phyloP scores from a whole-genome alignment of 2,329 filamentous ascomycete genomes.

The Blastomyces silverae region DNA sequence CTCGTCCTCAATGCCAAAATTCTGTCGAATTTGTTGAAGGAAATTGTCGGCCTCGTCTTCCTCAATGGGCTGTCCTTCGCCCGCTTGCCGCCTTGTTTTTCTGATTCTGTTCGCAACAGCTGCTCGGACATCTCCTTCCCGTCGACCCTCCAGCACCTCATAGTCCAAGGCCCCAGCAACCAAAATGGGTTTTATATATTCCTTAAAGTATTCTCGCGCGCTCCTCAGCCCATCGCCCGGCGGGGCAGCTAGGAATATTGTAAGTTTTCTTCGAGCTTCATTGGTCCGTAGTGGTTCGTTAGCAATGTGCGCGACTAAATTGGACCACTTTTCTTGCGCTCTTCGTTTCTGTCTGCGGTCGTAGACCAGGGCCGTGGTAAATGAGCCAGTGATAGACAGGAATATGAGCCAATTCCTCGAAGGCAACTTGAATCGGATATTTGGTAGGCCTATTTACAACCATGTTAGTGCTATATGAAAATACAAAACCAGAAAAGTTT shows the following conservation, averaged over 20 bases:
- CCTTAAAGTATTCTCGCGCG: constrained; percentile 91
- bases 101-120: constrained; percentile 81
- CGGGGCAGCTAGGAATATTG: constrained; percentile 76
- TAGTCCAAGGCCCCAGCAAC: constrained; percentile 88
- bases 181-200: constrained; percentile 90
- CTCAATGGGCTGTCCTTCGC: constrained; percentile 46
- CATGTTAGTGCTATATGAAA: constrained; percentile 10
- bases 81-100: constrained; percentile 54
- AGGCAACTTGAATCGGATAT: constrained; percentile 73
- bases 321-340: constrained; percentile 78
- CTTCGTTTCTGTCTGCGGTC: constrained; percentile 85
- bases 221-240: constrained; percentile 76
- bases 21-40: constrained; percentile 57
- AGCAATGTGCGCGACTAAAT: constrained; percentile 75
- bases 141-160: constrained; percentile 87
- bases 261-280: constrained; percentile 73
- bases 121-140: constrained; percentile 86
- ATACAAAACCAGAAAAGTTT: neutral
- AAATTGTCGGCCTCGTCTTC: constrained; percentile 50
- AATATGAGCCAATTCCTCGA: constrained; percentile 99
- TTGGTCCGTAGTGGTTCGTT: constrained; percentile 65
- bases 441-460: constrained; percentile 61
- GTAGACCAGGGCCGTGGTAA: constrained; percentile 77
- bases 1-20: constrained; percentile 62
- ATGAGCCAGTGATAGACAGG: constrained; percentile 67